These are phyloP conservation scores for Pythium dissimile DNA, from an alignment of 352 stramenopile species.

Conservation along the genomic window DNA sequence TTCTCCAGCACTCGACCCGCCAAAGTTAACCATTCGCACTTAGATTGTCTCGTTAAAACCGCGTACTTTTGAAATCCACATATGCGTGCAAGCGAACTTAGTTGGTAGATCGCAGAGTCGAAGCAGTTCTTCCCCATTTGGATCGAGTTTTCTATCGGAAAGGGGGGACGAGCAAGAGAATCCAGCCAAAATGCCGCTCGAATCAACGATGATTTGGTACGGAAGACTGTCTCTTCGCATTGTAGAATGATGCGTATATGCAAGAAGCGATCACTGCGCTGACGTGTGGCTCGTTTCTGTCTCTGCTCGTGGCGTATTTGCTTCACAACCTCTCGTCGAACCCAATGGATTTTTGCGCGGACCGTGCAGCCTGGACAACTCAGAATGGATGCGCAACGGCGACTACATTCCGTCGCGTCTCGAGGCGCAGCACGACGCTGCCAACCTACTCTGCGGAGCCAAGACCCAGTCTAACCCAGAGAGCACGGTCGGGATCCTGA, in stretches of 20 bases:
- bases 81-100: no score
- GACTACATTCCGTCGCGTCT: constrained; percentile 98
- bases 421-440: constrained; percentile 97
- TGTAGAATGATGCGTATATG: no score
- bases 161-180: neutral
- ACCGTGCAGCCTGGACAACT: constrained; percentile 95
- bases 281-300: constrained; percentile 9
- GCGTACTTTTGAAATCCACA: constrained; percentile 13
- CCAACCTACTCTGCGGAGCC: constrained; percentile 95
- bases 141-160: constrained; percentile 12
- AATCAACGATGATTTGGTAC: constrained; percentile 88
- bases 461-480: constrained; percentile 98
- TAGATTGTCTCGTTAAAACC: neutral
- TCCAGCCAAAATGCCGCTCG: constrained; percentile 66
- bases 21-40: constrained; percentile 14
- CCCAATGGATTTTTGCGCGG: neutral
- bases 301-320: neutral
- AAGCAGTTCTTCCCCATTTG: constrained; percentile 23
- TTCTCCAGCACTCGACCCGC: neutral
- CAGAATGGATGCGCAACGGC: constrained; percentile 98
- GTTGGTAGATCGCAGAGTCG: constrained; percentile 19
- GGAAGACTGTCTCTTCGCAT: constrained; percentile 9
- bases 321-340: constrained; percentile 4
- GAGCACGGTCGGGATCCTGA: constrained; percentile 97
- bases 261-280: constrained; percentile 4